Base-by-base conservation (phyloP, 768 basidiomycete species). In the Austroboletus eburneus region DNA sequence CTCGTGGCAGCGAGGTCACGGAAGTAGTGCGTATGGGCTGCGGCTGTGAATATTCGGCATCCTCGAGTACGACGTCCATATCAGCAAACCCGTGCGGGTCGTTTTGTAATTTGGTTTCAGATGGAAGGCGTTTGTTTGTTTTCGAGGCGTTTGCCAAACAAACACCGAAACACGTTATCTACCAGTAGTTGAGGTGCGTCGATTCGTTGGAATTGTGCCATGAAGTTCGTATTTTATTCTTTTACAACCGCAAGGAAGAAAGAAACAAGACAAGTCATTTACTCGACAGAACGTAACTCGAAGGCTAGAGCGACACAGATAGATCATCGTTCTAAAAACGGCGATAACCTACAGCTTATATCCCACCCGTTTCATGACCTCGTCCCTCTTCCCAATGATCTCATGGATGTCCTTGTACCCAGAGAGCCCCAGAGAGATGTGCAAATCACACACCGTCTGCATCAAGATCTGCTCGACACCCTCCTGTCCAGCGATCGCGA, bases 391-490 rank as follows among this genome's bases (percentile, higher is more conserved):
- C 6, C 80, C 81, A 45, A 77, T 76, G 46, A 91, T 72, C 23
- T 88, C 83, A n/a, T 61, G 68, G 42, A 89, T 49, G 44, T 63
- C 76, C 44, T 62, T 69, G 53, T 76, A 82, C 9, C 88, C 88
- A 8, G 73, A 62, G 27, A 87, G 67, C 2, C 82, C 83, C 36
- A 91, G 68, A 3, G 79, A 78, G 39, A 74, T 69, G 53, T 90
- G 78, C 18, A 87, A 59, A 53, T 91, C 88, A 9, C 85, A 80
- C 24, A 91, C 66, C 3, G 80, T 79, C 45, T 79, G 76, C 45
- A 69, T 75, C 49, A 92, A 64, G 12, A 91, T 83, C 52, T 87
- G 81, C 56, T 89, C 82, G 10, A 88, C 79, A 3, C 90, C 91
- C 4, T 71, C 74, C 61, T 88, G 78, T 1, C 90, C 88, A 5